Evolutionary conservation across 2,329 filamentous ascomycete species (phyloP), one percentile per base, ranked within the genome.

Genomic region (Albifimbria verrucaria): DNA sequence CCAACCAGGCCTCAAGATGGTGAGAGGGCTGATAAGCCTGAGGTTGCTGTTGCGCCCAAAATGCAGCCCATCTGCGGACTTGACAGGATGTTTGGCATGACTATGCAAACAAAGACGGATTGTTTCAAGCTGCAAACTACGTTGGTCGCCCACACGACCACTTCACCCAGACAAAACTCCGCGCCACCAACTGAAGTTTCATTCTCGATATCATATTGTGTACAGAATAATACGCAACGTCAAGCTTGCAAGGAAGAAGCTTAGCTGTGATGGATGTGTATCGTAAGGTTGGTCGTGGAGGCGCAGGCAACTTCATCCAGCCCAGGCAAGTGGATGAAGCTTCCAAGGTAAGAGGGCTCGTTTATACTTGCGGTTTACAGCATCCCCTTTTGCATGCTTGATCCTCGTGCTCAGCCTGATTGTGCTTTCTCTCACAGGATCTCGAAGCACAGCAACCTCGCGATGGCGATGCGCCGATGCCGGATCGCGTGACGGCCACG

Each of bases 241-340:
- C 42, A 49, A 20, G 44, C 65, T 64, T 57, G 48, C 63, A 36
- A 9, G 15, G 12, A 39, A n/a, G 12, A 39, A 39, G 32, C 32
- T 17, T 39, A n/a, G 53, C 59, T 51, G 61, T 66, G 36, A 60
- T 64, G 53, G 79, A 79, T 60, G 72, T 72, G 49, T 79, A 78
- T 58, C 74, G 74, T 58, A 76, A 75, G 54, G 74, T 78, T 42
- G 84, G 85, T 52, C 80, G 85, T 48, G 85, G 85, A 51, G 85
- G 85, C 48, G 83, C 83, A 6, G 85, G 85, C 50, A 88, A 88
- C 68, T 85, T 79, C 65, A 78, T 77, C 62, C 73, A 74, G 62
- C 75, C 78, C 57, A 73, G 78, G 58, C 76, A 83, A 53, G 66
- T 79, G 23, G 74, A 81, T 24, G 75, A 79, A 25, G 72, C 68